phyloP scores from a whole-genome alignment of 345 rosid genomes.

The Toxicodendron radicans region DNA sequence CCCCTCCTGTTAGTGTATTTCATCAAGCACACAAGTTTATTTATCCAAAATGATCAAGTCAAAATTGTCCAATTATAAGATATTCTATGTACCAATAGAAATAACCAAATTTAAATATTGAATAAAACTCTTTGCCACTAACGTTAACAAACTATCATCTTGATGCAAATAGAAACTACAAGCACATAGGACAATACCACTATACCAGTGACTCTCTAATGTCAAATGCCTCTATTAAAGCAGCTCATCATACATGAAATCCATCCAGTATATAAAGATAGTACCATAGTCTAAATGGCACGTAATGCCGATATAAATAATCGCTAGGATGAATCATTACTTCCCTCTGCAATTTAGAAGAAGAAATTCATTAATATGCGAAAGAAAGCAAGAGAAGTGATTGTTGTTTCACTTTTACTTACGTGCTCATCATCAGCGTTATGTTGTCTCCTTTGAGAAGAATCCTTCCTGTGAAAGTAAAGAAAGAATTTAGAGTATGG shows the following conservation, averaged over 20 bases:
- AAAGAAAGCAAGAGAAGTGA: not conserved
- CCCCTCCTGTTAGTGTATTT: too few species aligned
- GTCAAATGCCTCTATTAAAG: not conserved
- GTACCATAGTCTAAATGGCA: not conserved
- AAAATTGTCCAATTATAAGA: too few species aligned
- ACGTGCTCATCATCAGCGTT: slow-evolving; percentile 93
- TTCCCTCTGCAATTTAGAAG: slow-evolving; percentile 47
- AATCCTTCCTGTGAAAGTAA: slow-evolving; percentile 69
- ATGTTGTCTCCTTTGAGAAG: slow-evolving; percentile 94
- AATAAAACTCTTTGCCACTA: not conserved
- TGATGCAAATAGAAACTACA: not conserved
- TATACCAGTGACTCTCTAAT: not conserved
- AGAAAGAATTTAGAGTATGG: not conserved
- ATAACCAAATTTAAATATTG: too few species aligned
- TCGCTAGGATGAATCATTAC: slow-evolving; percentile 29
- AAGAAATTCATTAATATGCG: not conserved
- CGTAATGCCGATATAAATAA: not conserved
- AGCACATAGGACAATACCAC: too few species aligned
- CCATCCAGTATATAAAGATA: not conserved
- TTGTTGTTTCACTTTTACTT: slow-evolving; percentile 24
- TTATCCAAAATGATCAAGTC: too few species aligned
- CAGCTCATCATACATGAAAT: slow-evolving; percentile 20
- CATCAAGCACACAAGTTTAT: too few species aligned
- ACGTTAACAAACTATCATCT: not conserved
- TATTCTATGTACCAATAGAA: too few species aligned